phyloP scores from a whole-genome alignment of 805 yeast species.

The Schwanniomyces sp. region DNA sequence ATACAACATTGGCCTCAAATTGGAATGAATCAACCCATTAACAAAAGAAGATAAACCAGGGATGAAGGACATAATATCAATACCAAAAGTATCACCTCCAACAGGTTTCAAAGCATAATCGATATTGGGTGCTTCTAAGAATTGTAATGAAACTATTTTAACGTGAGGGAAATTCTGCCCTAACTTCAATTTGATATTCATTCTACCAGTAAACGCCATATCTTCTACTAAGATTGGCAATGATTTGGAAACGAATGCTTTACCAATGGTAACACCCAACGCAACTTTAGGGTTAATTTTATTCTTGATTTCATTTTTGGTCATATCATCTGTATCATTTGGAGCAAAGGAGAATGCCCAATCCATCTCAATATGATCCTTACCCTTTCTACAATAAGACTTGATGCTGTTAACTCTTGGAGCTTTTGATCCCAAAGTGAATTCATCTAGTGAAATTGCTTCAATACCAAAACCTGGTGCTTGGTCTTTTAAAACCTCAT shows the following conservation, averaged over 20 bases:
- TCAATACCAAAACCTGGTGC: conserved; percentile 86
- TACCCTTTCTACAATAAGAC: conserved; percentile 69
- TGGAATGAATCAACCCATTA: conserved; percentile 65
- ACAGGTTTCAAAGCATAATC: conserved; percentile 82
- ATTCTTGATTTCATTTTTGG: conserved; percentile 66
- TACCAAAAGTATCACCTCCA: conserved; percentile 86
- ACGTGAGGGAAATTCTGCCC: conserved; percentile 76
- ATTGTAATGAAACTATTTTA: conserved; percentile 65
- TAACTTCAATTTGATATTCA: conserved; percentile 61
- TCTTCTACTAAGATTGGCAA: conserved; percentile 80
- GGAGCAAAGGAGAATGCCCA: conserved; percentile 84
- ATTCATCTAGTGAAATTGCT: conserved; percentile 68
- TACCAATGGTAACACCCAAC: conserved; percentile 77
- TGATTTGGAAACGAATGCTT: conserved; percentile 73
- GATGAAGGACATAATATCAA: conserved; percentile 79
- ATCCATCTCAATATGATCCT: conserved; percentile 74
- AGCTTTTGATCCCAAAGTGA: conserved; percentile 78
- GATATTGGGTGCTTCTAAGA: conserved; percentile 75
- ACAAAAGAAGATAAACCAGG: conserved; percentile 79
- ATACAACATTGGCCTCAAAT: conserved; percentile 73
- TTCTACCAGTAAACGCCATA: conserved; percentile 71
- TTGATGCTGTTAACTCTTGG: conserved; percentile 72
- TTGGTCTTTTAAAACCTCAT: conserved; percentile 62
- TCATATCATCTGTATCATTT: conserved; percentile 81
- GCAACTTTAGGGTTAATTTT: conserved; percentile 81